These are phyloP conservation scores for Pseudozyma hubeiensis DNA, from an alignment of 1,284 basidiomycete species.

Conservation along the genomic window DNA sequence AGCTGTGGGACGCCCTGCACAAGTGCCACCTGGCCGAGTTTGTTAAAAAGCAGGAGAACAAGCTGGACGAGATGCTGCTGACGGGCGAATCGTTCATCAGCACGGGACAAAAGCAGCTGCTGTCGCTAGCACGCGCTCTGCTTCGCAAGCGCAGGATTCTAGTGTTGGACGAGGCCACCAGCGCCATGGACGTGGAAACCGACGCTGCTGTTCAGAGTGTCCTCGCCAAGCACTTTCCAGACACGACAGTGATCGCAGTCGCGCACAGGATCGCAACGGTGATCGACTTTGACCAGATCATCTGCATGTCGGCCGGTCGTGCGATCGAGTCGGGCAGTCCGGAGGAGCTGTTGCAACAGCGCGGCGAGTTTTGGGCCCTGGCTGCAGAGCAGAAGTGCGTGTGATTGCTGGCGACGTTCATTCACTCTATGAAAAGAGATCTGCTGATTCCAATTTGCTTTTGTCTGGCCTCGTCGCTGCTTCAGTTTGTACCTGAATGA, in stretches of 20 bases:
- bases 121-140: constrained; percentile 72
- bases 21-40: constrained; percentile 57
- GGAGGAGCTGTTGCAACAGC: constrained; percentile 30
- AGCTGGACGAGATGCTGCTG: constrained; percentile 47
- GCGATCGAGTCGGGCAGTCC: constrained; percentile 74
- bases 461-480: neutral
- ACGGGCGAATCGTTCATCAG: constrained; percentile 39
- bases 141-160: constrained; percentile 72
- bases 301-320: constrained; percentile 79
- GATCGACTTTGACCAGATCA: constrained; percentile 79
- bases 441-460: neutral
- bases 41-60: constrained; percentile 49
- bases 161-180: constrained; percentile 72
- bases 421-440: neutral
- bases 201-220: constrained; percentile 75
- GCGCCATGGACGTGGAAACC: constrained; percentile 48
- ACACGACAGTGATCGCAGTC: constrained; percentile 52
- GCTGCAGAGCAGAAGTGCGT: constrained; percentile 58
- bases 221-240: constrained; percentile 63
- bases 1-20: constrained; percentile 62
- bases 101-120: constrained; percentile 66
- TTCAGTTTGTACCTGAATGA: neutral
- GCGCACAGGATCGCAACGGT: constrained; percentile 80
- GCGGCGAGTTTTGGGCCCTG: constrained; percentile 52
- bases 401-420: constrained; percentile 4